Evolutionary conservation across 768 basidiomycete species (phyloP).

Genomic region (Gelatoporia subvermispora): DNA sequence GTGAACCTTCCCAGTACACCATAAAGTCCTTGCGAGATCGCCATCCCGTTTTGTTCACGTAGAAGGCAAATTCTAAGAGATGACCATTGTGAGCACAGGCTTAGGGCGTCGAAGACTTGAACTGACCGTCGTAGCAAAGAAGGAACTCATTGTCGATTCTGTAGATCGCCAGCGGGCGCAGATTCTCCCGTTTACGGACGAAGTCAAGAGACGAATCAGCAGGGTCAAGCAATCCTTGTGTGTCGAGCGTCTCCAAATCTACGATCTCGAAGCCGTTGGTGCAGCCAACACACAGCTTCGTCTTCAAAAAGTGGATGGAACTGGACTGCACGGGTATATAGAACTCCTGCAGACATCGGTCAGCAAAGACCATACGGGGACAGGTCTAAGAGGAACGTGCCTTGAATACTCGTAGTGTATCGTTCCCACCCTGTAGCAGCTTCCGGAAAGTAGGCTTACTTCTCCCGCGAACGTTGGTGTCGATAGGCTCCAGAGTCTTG

Average conservation of each 20-base stretch:
- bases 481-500: constrained; percentile 95
- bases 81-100: neutral
- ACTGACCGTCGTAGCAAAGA: constrained; percentile 92
- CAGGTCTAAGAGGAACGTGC: constrained; percentile 34
- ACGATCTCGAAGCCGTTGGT: constrained; percentile 98
- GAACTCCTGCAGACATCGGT: constrained; percentile 65
- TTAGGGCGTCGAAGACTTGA: neutral
- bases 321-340: constrained; percentile 97
- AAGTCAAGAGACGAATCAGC: constrained; percentile 89
- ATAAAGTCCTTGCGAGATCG: constrained; percentile 88
- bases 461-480: constrained; percentile 74
- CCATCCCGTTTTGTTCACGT: constrained; percentile 95
- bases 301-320: constrained; percentile 96
- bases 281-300: constrained; percentile 94
- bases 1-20: constrained; percentile 94
- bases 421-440: constrained; percentile 89
- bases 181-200: constrained; percentile 75
- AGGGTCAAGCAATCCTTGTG: constrained; percentile 92
- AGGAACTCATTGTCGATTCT: constrained; percentile 95
- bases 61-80: constrained; percentile 89
- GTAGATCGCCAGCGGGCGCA: constrained; percentile 94
- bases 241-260: constrained; percentile 94
- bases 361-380: neutral
- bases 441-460: constrained; percentile 93
- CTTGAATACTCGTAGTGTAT: constrained; percentile 88